Percentiles rank a stretch among this genome's conserved stretches.
Conservation (phyloP, 2,329 filamentous ascomycete species). For the Alternaria brassicae region DNA sequence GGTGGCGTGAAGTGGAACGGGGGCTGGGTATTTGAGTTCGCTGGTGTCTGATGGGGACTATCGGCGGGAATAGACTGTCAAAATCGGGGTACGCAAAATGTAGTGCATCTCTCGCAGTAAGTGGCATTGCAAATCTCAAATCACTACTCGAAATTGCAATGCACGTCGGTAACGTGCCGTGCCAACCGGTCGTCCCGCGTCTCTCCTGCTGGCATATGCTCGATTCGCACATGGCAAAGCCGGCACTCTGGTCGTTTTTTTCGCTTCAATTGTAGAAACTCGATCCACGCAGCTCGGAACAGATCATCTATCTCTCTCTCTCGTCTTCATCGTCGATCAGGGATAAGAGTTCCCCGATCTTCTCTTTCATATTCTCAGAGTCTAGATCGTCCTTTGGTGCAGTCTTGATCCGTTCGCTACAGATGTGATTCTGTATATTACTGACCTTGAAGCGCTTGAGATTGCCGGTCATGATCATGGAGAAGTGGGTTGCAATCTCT, state of each 20-base stretch:
- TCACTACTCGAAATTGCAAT: neutral
- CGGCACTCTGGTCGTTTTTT: conserved; percentile 14
- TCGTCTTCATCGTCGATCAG: neutral
- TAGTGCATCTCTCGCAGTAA: neutral
- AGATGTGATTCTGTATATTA: conserved; percentile 4
- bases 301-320: conserved; percentile 8
- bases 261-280: conserved; percentile 8
- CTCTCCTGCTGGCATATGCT: conserved; percentile 6
- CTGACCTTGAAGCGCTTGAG: conserved; percentile 8
- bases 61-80: neutral
- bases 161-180: conserved; percentile 5
- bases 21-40: neutral
- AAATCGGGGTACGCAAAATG: neutral
- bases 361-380: conserved; percentile 12
- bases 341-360: neutral
- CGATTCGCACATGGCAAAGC: conserved; percentile 10
- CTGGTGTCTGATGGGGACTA: neutral
- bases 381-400: neutral
- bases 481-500: conserved; percentile 8
- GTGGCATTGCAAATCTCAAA: neutral
- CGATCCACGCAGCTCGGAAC: conserved; percentile 8
- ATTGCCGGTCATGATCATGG: neutral
- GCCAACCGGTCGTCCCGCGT: conserved; percentile 7
- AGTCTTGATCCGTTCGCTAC: neutral
- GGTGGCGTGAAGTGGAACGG: neutral